Percentiles rank a stretch among this genome's conserved stretches.
Evolutionary conservation across 2,329 filamentous ascomycete species (phyloP).

Genomic region (Hypoxylon sp.): DNA sequence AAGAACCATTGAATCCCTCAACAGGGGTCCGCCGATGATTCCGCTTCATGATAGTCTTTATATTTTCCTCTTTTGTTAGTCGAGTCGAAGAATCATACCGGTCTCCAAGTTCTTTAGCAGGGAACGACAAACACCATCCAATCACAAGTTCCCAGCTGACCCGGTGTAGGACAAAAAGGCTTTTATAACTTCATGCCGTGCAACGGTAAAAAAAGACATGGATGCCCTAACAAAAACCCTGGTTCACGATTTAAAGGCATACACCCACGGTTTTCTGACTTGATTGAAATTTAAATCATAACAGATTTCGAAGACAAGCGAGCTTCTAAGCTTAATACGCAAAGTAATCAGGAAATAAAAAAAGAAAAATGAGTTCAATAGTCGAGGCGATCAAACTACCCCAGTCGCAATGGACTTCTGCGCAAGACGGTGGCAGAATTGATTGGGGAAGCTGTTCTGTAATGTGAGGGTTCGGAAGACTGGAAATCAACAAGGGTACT

Average conservation of each 20-base stretch:
- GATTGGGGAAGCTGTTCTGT: slow-evolving; percentile 47
- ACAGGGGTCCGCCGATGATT: background rate
- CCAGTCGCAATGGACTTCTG: slow-evolving; percentile 34
- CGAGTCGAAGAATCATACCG: background rate
- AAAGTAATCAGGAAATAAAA: slow-evolving; percentile 1
- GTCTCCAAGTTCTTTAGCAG: background rate
- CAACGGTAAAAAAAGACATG: background rate
- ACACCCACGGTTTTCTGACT: background rate
- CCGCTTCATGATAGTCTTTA: background rate
- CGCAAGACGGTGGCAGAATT: slow-evolving; percentile 44
- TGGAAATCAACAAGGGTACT: background rate
- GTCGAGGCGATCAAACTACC: slow-evolving; percentile 4
- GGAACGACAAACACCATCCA: background rate
- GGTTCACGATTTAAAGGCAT: slow-evolving; percentile 7
- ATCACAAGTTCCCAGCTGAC: background rate
- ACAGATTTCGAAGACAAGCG: slow-evolving; percentile 2
- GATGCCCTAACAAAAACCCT: slow-evolving; percentile 1
- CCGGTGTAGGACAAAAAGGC: background rate
- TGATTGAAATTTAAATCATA: background rate
- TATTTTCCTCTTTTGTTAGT: background rate
- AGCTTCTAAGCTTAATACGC: background rate
- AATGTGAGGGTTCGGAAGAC: slow-evolving; percentile 29
- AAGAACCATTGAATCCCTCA: background rate
- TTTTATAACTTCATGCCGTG: background rate
- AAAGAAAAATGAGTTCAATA: slow-evolving; percentile 27